These are phyloP conservation scores for Prinsepia uniflora DNA, from an alignment of 306 rosid genomes.

Conservation along the genomic window DNA sequence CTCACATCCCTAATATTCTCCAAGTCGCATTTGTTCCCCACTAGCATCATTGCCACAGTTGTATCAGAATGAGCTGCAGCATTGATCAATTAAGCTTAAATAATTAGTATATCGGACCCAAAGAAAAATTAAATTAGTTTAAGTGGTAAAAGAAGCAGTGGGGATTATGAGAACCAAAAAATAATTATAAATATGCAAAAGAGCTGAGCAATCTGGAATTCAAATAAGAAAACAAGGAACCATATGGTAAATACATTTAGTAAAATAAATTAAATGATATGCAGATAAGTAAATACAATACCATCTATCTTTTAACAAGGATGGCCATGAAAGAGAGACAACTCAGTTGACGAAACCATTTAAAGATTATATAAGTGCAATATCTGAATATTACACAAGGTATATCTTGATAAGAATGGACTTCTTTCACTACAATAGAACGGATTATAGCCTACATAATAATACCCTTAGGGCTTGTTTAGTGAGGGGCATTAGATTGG, in stretches of 20 bases:
- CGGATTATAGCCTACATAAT: too few species aligned
- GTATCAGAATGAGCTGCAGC: constrained; percentile 90
- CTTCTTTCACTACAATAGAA: neutral
- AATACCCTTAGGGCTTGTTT: too few species aligned
- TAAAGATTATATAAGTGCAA: neutral
- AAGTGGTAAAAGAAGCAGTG: neutral
- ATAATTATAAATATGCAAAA: neutral
- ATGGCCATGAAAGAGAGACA: neutral
- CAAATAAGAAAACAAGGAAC: neutral
- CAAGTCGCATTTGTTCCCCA: constrained; percentile 86
- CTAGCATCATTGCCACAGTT: constrained; percentile 84
- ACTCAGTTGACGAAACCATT: neutral
- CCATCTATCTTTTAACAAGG: neutral
- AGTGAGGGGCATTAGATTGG: too few species aligned
- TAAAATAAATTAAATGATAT: neutral
- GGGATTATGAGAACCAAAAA: neutral
- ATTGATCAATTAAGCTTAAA: constrained; percentile 18
- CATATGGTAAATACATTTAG: too few species aligned
- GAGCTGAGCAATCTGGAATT: neutral
- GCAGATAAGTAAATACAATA: neutral
- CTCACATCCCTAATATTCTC: constrained; percentile 76
- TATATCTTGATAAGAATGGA: neutral
- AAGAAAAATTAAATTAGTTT: neutral
- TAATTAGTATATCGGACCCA: neutral
- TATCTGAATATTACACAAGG: neutral